These are phyloP conservation scores for Pseudocercospora macadamiae DNA, from an alignment of 2,329 filamentous ascomycete genomes.

Conservation along the genomic window DNA sequence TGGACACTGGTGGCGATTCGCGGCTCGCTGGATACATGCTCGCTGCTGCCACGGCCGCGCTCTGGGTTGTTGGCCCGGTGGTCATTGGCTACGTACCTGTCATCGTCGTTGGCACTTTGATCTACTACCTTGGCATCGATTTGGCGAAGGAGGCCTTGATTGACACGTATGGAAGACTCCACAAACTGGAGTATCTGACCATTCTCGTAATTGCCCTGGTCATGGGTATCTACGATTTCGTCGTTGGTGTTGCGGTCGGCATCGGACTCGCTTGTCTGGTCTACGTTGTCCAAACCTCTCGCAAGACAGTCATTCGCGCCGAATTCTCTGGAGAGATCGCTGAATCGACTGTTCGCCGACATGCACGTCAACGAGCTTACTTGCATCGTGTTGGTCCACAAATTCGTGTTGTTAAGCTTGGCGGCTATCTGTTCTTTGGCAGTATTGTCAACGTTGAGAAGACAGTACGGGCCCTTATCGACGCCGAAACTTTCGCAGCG, in stretches of 20 bases:
- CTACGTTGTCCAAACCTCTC: slow-evolving; percentile 87
- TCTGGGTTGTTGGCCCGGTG: slow-evolving; percentile 82
- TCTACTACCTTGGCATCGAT: slow-evolving; percentile 93
- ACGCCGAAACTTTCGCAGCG: slow-evolving; percentile 76
- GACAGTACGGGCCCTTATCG: slow-evolving; percentile 78
- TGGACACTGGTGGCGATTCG: slow-evolving; percentile 85
- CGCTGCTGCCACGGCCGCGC: slow-evolving; percentile 74
- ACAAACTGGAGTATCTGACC: slow-evolving; percentile 84
- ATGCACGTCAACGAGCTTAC: slow-evolving; percentile 85
- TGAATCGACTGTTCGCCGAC: slow-evolving; percentile 87
- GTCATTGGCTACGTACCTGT: slow-evolving; percentile 94
- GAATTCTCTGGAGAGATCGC: slow-evolving; percentile 89
- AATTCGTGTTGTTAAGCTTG: slow-evolving; percentile 87
- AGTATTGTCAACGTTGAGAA: slow-evolving; percentile 95
- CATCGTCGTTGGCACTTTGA: slow-evolving; percentile 93
- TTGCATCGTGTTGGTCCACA: slow-evolving; percentile 83
- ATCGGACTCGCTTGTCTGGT: slow-evolving; percentile 90
- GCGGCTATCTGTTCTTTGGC: slow-evolving; percentile 96
- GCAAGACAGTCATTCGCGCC: slow-evolving; percentile 83
- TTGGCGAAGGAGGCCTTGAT: slow-evolving; percentile 86
- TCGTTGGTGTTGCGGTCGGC: slow-evolving; percentile 87
- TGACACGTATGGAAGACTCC: slow-evolving; percentile 84
- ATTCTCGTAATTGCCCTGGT: slow-evolving; percentile 86
- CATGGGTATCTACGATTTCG: slow-evolving; percentile 97
- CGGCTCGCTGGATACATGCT: slow-evolving; percentile 85